These are phyloP conservation scores for Xylaria cubensis DNA, from an alignment of 495 filamentous ascomycete genomes.

Conservation along the genomic window DNA sequence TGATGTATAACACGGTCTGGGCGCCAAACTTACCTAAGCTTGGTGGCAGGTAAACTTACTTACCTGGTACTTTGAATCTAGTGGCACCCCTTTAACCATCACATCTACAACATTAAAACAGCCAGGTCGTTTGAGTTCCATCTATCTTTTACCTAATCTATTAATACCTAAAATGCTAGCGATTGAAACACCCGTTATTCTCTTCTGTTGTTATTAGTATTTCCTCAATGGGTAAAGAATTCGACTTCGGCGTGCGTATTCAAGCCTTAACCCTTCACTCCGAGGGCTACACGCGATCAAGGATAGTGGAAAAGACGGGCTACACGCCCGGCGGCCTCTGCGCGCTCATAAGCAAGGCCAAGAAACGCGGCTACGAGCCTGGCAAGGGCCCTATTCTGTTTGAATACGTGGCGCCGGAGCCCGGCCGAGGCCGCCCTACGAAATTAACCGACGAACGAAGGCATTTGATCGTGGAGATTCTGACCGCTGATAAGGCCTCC, in stretches of 20 bases:
- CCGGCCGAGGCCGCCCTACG: neutral
- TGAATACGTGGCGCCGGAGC: neutral
- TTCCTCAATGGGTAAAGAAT: neutral
- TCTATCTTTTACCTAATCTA: neutral
- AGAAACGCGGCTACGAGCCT: neutral
- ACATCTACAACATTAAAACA: too few relatives aligned
- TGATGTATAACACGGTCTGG: neutral
- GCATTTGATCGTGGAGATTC: neutral
- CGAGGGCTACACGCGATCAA: neutral
- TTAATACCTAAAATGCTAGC: neutral
- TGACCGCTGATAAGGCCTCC: neutral
- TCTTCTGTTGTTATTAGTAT: neutral
- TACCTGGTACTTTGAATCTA: too few relatives aligned
- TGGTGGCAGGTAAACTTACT: too few relatives aligned
- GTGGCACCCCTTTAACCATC: too few relatives aligned
- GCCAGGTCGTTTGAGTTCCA: too few relatives aligned
- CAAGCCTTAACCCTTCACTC: constrained; percentile 4
- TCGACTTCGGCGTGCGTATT: neutral
- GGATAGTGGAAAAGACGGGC: neutral
- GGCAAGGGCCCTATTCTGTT: neutral
- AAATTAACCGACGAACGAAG: neutral
- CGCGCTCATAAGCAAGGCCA: neutral
- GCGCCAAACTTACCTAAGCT: neutral
- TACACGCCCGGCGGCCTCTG: neutral
- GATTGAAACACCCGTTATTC: neutral